These are phyloP conservation scores for Pythium folliculosum DNA, from an alignment of 352 stramenopile genomes.

Conservation along the genomic window DNA sequence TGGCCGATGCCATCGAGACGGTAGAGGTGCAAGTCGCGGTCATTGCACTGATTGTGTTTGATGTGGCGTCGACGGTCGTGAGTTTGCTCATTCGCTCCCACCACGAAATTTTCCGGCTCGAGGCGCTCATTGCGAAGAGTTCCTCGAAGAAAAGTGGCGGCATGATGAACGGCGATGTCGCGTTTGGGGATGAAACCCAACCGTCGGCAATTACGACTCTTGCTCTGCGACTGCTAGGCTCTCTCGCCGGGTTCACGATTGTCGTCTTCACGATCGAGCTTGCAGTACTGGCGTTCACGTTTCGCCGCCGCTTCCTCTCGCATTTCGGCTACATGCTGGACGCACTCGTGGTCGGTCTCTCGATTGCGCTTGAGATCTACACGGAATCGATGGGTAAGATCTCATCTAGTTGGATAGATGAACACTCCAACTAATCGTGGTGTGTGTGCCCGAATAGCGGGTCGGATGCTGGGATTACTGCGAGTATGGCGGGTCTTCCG, in stretches of 20 bases:
- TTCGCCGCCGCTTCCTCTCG: slow-evolving; percentile 49
- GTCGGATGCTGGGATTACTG: slow-evolving; percentile 51
- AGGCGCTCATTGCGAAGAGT: slow-evolving; percentile 6
- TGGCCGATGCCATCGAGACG: slow-evolving; percentile 48
- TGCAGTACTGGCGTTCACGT: slow-evolving; percentile 40
- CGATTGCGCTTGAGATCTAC: slow-evolving; percentile 48
- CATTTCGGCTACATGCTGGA: slow-evolving; percentile 69
- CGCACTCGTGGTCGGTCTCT: slow-evolving; percentile 32
- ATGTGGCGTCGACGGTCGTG: slow-evolving; percentile 43
- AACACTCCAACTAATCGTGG: neutral
- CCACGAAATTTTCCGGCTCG: slow-evolving; percentile 28
- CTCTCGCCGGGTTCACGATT: slow-evolving; percentile 60
- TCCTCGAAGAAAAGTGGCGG: neutral
- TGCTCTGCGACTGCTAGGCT: slow-evolving; percentile 45
- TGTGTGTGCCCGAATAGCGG: slow-evolving; percentile 23
- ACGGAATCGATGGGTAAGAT: slow-evolving; percentile 53
- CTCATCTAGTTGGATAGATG: neutral
- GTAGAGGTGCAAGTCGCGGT: slow-evolving; percentile 51
- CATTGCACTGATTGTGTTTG: slow-evolving; percentile 50
- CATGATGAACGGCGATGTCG: neutral
- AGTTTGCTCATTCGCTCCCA: slow-evolving; percentile 42
- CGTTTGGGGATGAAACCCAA: slow-evolving; percentile 1
- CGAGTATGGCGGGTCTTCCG: slow-evolving; percentile 65
- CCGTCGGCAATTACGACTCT: slow-evolving; percentile 11
- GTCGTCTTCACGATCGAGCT: slow-evolving; percentile 67